A percentile compares a stretch with the other conserved stretches of the same genome.
These are phyloP conservation scores for Yamadazyma blattariae DNA, from an alignment of 1,139 yeast genomes.

Conservation along the genomic window DNA sequence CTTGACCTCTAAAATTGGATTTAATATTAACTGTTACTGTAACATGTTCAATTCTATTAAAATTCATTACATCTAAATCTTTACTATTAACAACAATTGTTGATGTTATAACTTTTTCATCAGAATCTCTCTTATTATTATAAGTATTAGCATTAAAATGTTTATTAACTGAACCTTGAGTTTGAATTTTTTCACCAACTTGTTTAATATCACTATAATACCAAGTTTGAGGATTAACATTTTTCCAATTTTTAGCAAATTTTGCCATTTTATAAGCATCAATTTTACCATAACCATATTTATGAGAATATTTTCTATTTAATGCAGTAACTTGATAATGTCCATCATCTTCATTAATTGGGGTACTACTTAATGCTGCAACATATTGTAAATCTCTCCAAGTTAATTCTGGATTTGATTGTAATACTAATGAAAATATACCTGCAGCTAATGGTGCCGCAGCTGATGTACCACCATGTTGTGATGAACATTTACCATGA, in stretches of 20 bases:
- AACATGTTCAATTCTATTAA: slow-evolving; percentile 80
- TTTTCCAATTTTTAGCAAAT: slow-evolving; percentile 72
- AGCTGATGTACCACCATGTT: slow-evolving; percentile 97
- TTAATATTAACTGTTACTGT: slow-evolving; percentile 75
- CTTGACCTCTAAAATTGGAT: slow-evolving; percentile 66
- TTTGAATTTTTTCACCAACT: slow-evolving; percentile 27
- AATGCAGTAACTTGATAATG: slow-evolving; percentile 63
- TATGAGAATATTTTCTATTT: slow-evolving; percentile 74
- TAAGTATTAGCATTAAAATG: too few species aligned
- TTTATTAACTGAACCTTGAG: slow-evolving; percentile 15
- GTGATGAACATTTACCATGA: slow-evolving; percentile 62
- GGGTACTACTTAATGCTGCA: slow-evolving; percentile 69
- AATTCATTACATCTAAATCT: slow-evolving; percentile 52
- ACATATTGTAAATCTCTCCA: slow-evolving; percentile 97
- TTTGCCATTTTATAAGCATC: slow-evolving; percentile 80
- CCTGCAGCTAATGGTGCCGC: slow-evolving; percentile 99
- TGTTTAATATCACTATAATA: slow-evolving; percentile 45
- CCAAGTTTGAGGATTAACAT: slow-evolving; percentile 92
- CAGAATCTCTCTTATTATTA: too few species aligned
- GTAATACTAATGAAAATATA: slow-evolving; percentile 74
- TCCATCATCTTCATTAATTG: slow-evolving; percentile 64
- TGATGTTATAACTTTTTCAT: slow-evolving; percentile 33
- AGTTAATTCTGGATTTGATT: slow-evolving; percentile 80
- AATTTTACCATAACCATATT: slow-evolving; percentile 89
- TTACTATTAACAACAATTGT: slow-evolving; percentile 47